Evolutionary conservation across 2,329 filamentous ascomycete genomes (phyloP), one percentile per base, ranked within the genome.

Genomic region (Ilyonectria mors-panacis): DNA sequence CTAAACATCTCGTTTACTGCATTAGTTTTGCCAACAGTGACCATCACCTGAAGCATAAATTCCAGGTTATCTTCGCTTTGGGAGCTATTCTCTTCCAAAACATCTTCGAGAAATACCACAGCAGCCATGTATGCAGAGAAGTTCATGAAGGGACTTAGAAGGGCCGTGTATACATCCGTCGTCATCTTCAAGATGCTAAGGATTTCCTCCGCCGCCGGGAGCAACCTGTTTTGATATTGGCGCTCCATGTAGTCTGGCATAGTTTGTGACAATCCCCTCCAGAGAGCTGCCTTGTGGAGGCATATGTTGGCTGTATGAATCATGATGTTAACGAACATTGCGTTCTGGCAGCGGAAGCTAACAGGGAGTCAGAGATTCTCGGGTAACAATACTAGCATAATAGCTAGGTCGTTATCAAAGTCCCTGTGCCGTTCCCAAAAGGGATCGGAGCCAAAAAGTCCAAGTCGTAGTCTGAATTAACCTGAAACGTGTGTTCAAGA

Each of bases 291-390:
- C 78, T 95, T 92, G 74, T 97, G 94, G 8, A 97, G 84, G 78
- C 93, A 95, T 59, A 97, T 97, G 3, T 91, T 89, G 2, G 93
- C 92, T 0, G 93, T 93, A 76, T 97, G 94, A 2, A 97, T 88
- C 73, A 92, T 93, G 84, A 97, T 91, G 70, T 96, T 96, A 58
- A 91, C 85, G 74, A 95, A 94, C 0, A 96, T 87, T 13, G 93
- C 88, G 58, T 93, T 92, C 1, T 90, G 85, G 73, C 94, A 87
- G 47, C 86, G 83, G 55, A 93, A 82, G 10, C 90, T 90, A 26
- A 83, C 80, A 0, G 93, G 93, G 28, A 96, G 80, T 47, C 93
- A 88, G 28, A 96, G 85, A 56, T 87, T 83, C 60, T 91, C 89
- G 0, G 94, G 94, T 6, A 97, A 82, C 4, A 90, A 91, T 72